These are phyloP conservation scores for Chaetomium fimeti DNA, from an alignment of 495 filamentous ascomycete genomes.

Conservation along the genomic window DNA sequence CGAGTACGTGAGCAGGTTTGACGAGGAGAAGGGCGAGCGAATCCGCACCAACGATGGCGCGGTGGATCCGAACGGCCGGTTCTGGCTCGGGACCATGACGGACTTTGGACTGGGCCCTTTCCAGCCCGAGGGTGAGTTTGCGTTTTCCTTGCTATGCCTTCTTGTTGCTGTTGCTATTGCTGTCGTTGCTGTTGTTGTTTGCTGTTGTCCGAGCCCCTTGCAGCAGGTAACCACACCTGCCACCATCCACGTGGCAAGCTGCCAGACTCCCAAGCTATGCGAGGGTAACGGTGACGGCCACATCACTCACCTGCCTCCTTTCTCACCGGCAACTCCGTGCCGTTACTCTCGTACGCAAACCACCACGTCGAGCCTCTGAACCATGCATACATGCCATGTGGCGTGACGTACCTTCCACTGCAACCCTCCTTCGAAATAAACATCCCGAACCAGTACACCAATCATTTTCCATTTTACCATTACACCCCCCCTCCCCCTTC, in stretches of 20 bases:
- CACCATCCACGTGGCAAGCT: constrained; percentile 28
- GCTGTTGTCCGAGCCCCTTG: not conserved
- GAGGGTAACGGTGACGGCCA: not conserved
- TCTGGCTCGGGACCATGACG: constrained; percentile 90
- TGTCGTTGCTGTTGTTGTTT: not conserved
- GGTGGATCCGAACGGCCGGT: constrained; percentile 75
- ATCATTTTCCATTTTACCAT: not conserved
- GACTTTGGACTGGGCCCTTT: constrained; percentile 58
- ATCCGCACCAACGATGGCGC: constrained; percentile 77
- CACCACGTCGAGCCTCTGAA: not conserved
- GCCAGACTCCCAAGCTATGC: not conserved
- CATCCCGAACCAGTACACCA: not conserved
- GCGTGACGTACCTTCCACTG: not conserved
- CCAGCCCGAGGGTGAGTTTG: constrained; percentile 52
- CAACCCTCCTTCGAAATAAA: not conserved
- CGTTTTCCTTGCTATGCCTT: not conserved
- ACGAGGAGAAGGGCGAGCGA: constrained; percentile 44
- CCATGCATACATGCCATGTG: constrained; percentile 1
- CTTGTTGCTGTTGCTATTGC: not conserved
- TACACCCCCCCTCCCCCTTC: not conserved
- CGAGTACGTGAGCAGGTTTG: constrained; percentile 45
- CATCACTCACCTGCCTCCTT: not conserved
- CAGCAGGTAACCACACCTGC: too few species aligned
- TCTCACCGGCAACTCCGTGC: not conserved
- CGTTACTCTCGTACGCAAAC: not conserved